Evolutionary conservation across 441 rosid species (phyloP), one percentile per base, ranked within the genome.

Genomic region (Brassica balearica): DNA sequence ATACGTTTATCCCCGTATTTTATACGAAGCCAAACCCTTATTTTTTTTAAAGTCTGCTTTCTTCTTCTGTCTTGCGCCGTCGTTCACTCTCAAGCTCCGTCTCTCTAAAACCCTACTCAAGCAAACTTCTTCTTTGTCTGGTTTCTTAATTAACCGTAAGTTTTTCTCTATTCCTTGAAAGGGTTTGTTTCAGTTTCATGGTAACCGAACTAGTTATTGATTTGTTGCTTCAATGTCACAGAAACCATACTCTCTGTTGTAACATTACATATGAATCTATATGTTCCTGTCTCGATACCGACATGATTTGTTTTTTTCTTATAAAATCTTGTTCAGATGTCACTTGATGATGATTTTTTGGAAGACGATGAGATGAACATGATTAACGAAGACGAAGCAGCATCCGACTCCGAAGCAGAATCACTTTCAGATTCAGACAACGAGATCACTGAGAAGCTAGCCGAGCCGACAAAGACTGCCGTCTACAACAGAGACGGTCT

Each of bases 401-500:
- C 58, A 53, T 53, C 58, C 6, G 58, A 53, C 20, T 53, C 58
- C 17, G 58, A 53, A 53, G 58, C 58, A 53, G 58, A 53, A 15
- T 53, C 58, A 6, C 58, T 15, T 53, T 53, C 58, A 51, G 58
- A 53, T 53, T 53, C 58, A 53, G 58, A 53, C 20, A 14, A 53
- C 58, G 58, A 53, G 58, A 53, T 53, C 58, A 53, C 58, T 1
- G 58, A 53, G 58, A 53, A 53, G 58, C 3, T 53, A 53, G 1
- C 58, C 58, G 58, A 53, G 20, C 20, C 58, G 20, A 53, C 58
- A 53, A 53, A 77, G 71, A 82, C 83, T 14, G 86, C 96, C 6
- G 22, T 92, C 64, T 86, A 71, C 79, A 85, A 92, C 58, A 82
- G 85, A 72, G 94, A 88, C 12, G 95, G 88, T 5, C 85, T 93